Percentiles rank a stretch among this genome's conserved stretches.
Evolutionary conservation across 2,329 filamentous ascomycete species (phyloP).

Genomic region (Boeremia exigua): DNA sequence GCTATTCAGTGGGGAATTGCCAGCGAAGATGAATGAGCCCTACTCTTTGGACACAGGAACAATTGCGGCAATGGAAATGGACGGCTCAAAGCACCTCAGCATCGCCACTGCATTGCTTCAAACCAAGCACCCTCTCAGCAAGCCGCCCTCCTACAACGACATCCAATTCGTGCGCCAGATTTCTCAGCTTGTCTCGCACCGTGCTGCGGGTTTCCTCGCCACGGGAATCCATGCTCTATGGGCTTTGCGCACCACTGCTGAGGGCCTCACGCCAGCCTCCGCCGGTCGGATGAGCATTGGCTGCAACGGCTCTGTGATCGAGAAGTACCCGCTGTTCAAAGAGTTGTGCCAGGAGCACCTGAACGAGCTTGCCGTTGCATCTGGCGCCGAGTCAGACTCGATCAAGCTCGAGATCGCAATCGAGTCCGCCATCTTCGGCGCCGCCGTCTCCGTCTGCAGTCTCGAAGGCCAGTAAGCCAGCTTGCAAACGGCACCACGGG

Average conservation of each 20-base stretch:
- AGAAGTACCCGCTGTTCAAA: slow-evolving; percentile 75
- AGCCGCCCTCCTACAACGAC: slow-evolving; percentile 55
- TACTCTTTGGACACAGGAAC: slow-evolving; percentile 67
- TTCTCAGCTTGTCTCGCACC: slow-evolving; percentile 61
- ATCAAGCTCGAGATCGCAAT: slow-evolving; percentile 72
- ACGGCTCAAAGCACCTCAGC: slow-evolving; percentile 48
- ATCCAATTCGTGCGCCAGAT: slow-evolving; percentile 62
- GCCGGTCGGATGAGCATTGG: slow-evolving; percentile 61
- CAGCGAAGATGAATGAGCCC: slow-evolving; percentile 60
- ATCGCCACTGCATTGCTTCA: slow-evolving; percentile 56
- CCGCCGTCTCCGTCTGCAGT: slow-evolving; percentile 67
- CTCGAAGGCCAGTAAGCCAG: slow-evolving; percentile 37
- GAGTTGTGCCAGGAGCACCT: slow-evolving; percentile 67
- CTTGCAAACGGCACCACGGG: not conserved
- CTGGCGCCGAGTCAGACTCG: slow-evolving; percentile 48
- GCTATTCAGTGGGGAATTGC: slow-evolving; percentile 64
- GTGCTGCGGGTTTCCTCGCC: slow-evolving; percentile 68
- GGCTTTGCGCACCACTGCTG: slow-evolving; percentile 59
- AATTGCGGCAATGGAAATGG: slow-evolving; percentile 63
- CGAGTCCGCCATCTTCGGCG: slow-evolving; percentile 77
- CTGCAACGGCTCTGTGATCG: slow-evolving; percentile 80
- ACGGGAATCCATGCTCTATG: slow-evolving; percentile 68
- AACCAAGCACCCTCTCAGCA: slow-evolving; percentile 57
- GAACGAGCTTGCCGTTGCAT: slow-evolving; percentile 59
- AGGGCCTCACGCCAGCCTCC: slow-evolving; percentile 48